phyloP scores from a whole-genome alignment of 805 yeast species.

The Saccharomycopsis sp. region DNA sequence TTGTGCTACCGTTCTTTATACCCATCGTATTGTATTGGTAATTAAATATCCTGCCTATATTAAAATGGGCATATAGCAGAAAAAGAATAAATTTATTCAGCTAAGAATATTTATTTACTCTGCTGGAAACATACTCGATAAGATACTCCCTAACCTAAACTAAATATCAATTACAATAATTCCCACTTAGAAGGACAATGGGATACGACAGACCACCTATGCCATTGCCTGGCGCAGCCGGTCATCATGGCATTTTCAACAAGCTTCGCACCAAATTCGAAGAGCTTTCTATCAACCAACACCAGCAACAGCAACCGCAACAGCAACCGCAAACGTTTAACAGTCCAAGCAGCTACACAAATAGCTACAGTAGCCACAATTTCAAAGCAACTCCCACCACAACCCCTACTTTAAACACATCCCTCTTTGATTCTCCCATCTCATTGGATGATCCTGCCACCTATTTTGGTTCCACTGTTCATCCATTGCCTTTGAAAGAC shows the following conservation, averaged over 20 bases:
- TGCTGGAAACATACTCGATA: too few species aligned
- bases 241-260: background rate
- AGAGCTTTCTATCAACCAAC: background rate
- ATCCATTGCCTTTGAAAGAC: slow-evolving; percentile 23
- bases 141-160: too few species aligned
- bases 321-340: background rate
- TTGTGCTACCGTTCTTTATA: background rate
- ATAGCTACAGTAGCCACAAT: background rate
- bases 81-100: background rate
- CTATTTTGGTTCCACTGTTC: slow-evolving; percentile 32
- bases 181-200: too few species aligned
- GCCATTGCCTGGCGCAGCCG: slow-evolving; percentile 13
- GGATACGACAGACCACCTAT: slow-evolving; percentile 19
- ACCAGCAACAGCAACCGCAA: background rate
- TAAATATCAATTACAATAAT: too few species aligned
- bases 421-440: background rate
- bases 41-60: too few species aligned
- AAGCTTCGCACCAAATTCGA: background rate
- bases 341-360: background rate
- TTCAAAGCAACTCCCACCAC: background rate
- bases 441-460: slow-evolving; percentile 27
- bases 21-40: background rate
- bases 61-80: background rate
- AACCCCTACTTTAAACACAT: background rate
- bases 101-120: too few species aligned